Conservation (phyloP, 352 stramenopile species). For the Globisporangium canariense region DNA sequence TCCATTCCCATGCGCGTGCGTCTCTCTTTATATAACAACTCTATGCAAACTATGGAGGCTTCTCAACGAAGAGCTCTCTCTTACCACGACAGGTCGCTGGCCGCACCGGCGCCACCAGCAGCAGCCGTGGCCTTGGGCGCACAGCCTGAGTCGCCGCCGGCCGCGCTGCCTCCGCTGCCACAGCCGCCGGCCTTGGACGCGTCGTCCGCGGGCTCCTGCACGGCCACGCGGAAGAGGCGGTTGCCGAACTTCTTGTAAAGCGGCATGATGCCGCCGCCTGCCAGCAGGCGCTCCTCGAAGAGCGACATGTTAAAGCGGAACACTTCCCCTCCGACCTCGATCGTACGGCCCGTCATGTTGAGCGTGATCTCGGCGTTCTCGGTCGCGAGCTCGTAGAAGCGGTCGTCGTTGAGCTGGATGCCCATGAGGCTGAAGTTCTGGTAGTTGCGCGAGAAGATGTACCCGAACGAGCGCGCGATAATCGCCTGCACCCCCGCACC, state of each 20-base stretch:
- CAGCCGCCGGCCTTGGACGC: conserved; percentile 29
- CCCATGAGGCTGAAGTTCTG: conserved; percentile 84
- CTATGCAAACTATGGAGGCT: conserved; percentile 1
- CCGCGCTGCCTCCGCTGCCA: conserved; percentile 23
- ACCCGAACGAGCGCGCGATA: conserved; percentile 82
- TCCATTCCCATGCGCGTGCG: neutral
- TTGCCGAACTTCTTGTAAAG: conserved; percentile 87
- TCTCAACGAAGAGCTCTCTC: neutral
- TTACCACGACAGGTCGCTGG: conserved; percentile 66
- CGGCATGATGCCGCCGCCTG: conserved; percentile 81
- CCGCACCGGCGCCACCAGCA: conserved; percentile 31
- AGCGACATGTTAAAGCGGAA: conserved; percentile 88
- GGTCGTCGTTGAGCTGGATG: conserved; percentile 76
- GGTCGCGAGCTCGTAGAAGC: conserved; percentile 78
- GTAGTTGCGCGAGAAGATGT: conserved; percentile 88
- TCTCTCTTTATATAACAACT: conserved; percentile 8
- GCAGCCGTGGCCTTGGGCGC: conserved; percentile 36
- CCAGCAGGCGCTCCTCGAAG: conserved; percentile 80
- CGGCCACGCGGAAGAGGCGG: conserved; percentile 79
- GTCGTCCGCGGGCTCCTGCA: conserved; percentile 49
- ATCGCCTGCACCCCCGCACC: conserved; percentile 74
- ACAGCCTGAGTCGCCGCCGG: conserved; percentile 19
- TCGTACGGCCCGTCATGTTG: conserved; percentile 80
- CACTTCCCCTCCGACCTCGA: conserved; percentile 66
- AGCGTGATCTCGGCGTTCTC: conserved; percentile 74